Evolutionary conservation across 805 yeast genomes (phyloP), one percentile per base, ranked within the genome.

Genomic region (Saccharomycopsis sp.): DNA sequence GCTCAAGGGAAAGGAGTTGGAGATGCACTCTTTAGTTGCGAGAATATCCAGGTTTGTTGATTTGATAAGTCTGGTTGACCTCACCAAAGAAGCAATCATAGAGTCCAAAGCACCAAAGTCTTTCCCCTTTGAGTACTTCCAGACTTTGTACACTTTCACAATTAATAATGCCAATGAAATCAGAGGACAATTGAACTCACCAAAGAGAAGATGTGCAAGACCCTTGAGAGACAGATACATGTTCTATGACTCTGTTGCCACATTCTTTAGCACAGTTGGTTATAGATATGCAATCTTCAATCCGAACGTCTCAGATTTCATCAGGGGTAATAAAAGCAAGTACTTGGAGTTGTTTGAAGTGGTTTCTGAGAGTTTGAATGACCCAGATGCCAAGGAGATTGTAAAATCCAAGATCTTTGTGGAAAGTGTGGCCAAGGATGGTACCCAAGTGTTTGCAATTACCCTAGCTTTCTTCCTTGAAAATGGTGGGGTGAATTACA

Each of bases 391-490:
- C n/a, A 39, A 36, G 17, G 15, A 26, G 19, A 55, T 67, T 4
- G 52, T 62, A 17, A 73, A 71, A 12, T 51, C 59, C 10, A 62
- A 67, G 0, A 61, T 78, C 27, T 67, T 82, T 8, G 75, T 72
- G 38, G 85, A 75, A 48, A 74, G 82, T 1, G 73, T 80, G 12
- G 74, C 80, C 27, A 65, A 70, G 29, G 94, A 83, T 53, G 94
- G 94, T 10, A 59, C 74, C 0, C 94, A 92, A 1, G 67, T 77
- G 16, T 61, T 82, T 20, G 75, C 80, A 3, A 50, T 80, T 19
- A 71, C 73, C 47, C 5, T 68, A 23, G 27, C 37, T 19, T 12
- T 8, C 10, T 18, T 13, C 20, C n/a, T n/a, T n/a, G n/a, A n/a
- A n/a, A n/a, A n/a, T n/a, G 36, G 8, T 8, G 12, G 21, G 7